These are phyloP conservation scores for Globisporangium carolinianum DNA, from an alignment of 352 stramenopile genomes.

Conservation along the genomic window DNA sequence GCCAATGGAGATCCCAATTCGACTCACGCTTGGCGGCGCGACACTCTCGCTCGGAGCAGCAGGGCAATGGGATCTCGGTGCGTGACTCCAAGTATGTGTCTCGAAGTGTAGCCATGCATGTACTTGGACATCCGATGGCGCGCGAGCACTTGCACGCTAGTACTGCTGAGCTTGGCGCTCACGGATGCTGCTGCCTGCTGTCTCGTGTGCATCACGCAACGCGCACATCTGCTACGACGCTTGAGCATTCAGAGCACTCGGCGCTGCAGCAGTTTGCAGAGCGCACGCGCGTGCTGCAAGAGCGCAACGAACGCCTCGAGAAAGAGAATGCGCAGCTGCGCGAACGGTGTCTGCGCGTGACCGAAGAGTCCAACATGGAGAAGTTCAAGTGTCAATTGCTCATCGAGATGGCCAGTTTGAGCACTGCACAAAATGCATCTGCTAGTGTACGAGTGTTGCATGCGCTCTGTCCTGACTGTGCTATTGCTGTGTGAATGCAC, in stretches of 20 bases:
- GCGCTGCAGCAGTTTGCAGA: conserved; percentile 37
- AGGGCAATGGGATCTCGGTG: conserved; percentile 69
- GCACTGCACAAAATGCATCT: conserved; percentile 8
- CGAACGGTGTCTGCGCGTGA: conserved; percentile 52
- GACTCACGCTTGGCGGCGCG: conserved; percentile 43
- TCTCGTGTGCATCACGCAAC: not conserved
- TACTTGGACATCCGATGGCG: no score
- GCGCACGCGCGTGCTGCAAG: conserved; percentile 23
- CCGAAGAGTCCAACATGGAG: conserved; percentile 81
- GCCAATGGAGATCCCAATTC: conserved; percentile 49
- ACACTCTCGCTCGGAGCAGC: conserved; percentile 32
- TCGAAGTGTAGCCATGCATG: no score
- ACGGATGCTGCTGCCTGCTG: not conserved
- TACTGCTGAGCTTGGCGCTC: not conserved
- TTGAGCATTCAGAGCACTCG: conserved; percentile 35
- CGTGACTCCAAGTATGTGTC: not conserved
- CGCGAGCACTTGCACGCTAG: not conserved
- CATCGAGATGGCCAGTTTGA: conserved; percentile 54
- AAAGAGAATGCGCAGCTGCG: conserved; percentile 53
- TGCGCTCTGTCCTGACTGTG: not conserved
- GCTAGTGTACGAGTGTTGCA: not conserved
- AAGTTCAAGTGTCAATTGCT: conserved; percentile 87
- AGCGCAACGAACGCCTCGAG: conserved; percentile 41
- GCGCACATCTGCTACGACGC: no score
- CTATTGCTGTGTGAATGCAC: not conserved